Conservation (phyloP, 192 early-diverging fungal genomes). For the Coemansia sp. region DNA sequence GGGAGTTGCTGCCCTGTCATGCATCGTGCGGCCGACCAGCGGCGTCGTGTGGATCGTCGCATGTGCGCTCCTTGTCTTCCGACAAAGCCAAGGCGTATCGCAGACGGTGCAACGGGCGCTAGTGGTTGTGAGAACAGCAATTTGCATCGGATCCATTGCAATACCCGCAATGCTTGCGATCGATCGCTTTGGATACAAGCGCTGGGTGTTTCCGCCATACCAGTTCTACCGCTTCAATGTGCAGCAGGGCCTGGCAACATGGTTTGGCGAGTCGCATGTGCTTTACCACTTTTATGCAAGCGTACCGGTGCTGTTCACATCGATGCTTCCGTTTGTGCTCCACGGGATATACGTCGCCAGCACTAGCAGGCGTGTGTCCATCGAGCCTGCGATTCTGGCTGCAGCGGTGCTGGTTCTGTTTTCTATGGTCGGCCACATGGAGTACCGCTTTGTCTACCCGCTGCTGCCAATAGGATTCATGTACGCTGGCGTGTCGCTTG, state of each 20-base stretch:
- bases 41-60: conserved; percentile 82
- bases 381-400: conserved; percentile 45
- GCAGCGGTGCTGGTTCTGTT: conserved; percentile 62
- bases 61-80: conserved; percentile 59
- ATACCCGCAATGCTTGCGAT: conserved; percentile 56
- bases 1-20: conserved; percentile 71
- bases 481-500: conserved; percentile 54
- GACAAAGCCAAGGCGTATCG: not conserved
- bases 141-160: conserved; percentile 38
- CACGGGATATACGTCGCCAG: conserved; percentile 54
- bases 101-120: conserved; percentile 4
- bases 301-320: conserved; percentile 73
- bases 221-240: conserved; percentile 87
- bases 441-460: conserved; percentile 92
- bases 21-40: conserved; percentile 88
- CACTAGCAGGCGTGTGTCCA: conserved; percentile 1
- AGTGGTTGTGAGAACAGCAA: conserved; percentile 10
- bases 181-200: conserved; percentile 71
- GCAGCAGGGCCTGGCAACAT: conserved; percentile 71
- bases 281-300: conserved; percentile 91
- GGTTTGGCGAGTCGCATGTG: conserved; percentile 90
- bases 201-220: conserved; percentile 70
- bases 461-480: conserved; percentile 67
- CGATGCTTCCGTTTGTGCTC: conserved; percentile 68
- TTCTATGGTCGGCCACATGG: conserved; percentile 84